Base-by-base conservation (phyloP, 306 rosid genomes). In the Acacia confusa region DNA sequence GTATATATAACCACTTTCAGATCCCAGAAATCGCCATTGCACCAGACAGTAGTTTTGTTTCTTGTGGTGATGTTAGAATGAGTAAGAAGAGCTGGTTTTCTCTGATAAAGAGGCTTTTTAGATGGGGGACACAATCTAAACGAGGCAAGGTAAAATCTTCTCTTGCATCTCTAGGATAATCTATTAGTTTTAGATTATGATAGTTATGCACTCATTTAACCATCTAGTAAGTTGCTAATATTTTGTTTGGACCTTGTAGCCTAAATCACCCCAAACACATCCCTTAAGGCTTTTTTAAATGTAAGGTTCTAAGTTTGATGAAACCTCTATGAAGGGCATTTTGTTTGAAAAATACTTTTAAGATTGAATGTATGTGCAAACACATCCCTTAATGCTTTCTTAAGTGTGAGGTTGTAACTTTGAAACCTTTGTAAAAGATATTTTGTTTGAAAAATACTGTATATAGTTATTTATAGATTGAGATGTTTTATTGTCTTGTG, bases 71-170 rank as follows among this genome's bases (percentile, higher is more conserved):
- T 82, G 75, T 77, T 66, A 28, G 8, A 86, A 95, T 91, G 98
- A 92, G 90, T 44, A 95, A 89, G 86, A 88, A 90, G 87, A 87
- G 94, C 76, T 92, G 97, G 97, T 90, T 95, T 80, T 87, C 57
- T 86, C 52, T 91, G 16, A 90, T 92, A 87, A 92, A 91, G 87
- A 90, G 90, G 81, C 82, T 92, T 75, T 95, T 95, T 55, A 41
- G 72, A 77, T 74, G 94, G 88, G 95, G 89, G 24, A 74, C 90
- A 67, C 88, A 89, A 58, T 83, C 92, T 4, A 81, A 86, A 53
- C 91, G 88, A 82, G 94, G 89, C 67, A 90, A 90, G 87, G 98
- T 91, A 63, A 84, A 82, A 75, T 43, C 38, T 40, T 32, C 14
- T 45, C 9, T n/a, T 45, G 25, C 55, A 30, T 57, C 63, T 73